Evolutionary conservation across 2,329 filamentous ascomycete species (phyloP), one percentile per base, ranked within the genome.

Genomic region (Curvularia sp.): DNA sequence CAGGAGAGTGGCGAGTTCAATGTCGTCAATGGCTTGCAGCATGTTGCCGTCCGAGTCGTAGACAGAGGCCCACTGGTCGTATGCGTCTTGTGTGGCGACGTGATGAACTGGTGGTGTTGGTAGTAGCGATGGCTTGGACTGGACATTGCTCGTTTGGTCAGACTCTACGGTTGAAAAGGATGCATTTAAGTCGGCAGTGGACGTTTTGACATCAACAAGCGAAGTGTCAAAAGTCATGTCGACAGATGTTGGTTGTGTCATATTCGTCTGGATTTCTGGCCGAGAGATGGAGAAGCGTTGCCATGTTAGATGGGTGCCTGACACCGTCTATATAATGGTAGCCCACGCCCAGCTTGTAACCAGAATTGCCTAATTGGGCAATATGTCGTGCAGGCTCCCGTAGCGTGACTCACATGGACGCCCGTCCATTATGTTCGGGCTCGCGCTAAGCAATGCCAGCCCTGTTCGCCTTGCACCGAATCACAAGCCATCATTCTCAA

Each of bases 11-110:
- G 74, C 69, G 65, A 89, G 80, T 67, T 88, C 83, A 13, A 82
- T 62, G 38, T 85, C 83, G 69, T 90, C 88, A 18, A 89, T 80
- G 1, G 82, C 81, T 76, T 89, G 87, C 1, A 90, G 80, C 71
- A 89, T 87, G 70, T 89, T 90, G 30, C 84, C 84, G 62, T 90
- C 87, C 30, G 80, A 84, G 73, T 90, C 87, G 76, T 89, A 90
- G 42, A 87, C 78, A 58, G 79, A 63, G 7, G 82, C 79, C 82
- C 82, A 84, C 54, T 79, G 76, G 49, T 82, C 70, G 65, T 84
- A 84, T 12, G 82, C 78, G n/a, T 78, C 72, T 32, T 74, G 69
- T 0, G 78, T 84, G n/a, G 75, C 56, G 3, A 78, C 49, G 55
- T 78, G 68, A 28, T 74, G 69, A 30, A 76, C 59, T 18, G 70